Base-by-base conservation (phyloP, 2,329 filamentous ascomycete genomes). In the Talaromyces marneffei region DNA sequence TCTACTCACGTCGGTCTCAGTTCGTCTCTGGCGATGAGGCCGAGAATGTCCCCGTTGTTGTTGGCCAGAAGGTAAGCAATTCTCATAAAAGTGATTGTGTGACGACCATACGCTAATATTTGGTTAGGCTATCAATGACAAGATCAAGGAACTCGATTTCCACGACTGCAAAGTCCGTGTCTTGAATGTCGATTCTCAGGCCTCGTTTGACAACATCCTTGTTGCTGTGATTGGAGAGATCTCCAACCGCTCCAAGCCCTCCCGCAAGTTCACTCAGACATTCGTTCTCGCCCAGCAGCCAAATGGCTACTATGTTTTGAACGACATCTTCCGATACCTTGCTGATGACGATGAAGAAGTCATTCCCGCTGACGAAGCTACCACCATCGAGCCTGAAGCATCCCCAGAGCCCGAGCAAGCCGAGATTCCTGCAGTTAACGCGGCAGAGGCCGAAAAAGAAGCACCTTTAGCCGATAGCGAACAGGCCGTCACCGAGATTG, bases 181-280 rank as follows among this genome's bases (percentile, higher is more conserved):
- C 69, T 90, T 93, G 76, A 99, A 99, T 72, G 94, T 99, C 71
- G 94, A 99, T 78, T 93, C 92, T 18, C 93, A 99, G 79, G 88
- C 89, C 65, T 97, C 93, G 9, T 89, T 87, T 75, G 87, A 92
- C 64, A 95, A 92, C 79, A 97, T 99, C 68, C 87, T 99, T 69
- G 95, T 99, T 71, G 92, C 96, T 77, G 94, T 97, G 70, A 97
- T 99, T 73, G 94, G 94, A 66, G 93, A 97, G 79, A 95, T 94
- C 71, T 96, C 92, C 70, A 97, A 96, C 85, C 95, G 95, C 78
- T 87, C 86, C 54, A 87, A 88, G 66, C 90, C 94, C 62, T 91
- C 93, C 71, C 92, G 90, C 82, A 97, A 97, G 77, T 99, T 99
- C 72, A 89, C 92, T 42, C 94, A 99, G 83, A 97, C 93, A 57